Conservation (phyloP, 2,329 filamentous ascomycete species). For the Stagonosporopsis cucurbitacearum region DNA sequence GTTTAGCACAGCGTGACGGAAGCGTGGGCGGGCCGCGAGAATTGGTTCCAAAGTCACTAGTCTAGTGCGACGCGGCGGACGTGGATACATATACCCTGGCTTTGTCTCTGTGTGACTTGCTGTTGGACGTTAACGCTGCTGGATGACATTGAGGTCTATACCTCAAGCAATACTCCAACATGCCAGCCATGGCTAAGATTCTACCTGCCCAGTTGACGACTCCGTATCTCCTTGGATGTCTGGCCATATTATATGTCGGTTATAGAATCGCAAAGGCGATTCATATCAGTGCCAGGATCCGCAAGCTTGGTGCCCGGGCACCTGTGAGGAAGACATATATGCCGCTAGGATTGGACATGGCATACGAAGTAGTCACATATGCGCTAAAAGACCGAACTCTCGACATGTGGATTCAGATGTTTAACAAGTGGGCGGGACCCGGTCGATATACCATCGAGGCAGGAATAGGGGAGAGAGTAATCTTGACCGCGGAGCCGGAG, state of each 20-base stretch:
- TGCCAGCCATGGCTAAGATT: conserved; percentile 32
- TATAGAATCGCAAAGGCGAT: conserved; percentile 30
- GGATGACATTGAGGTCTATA: no score
- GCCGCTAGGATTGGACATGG: conserved; percentile 67
- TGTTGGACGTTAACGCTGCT: background rate
- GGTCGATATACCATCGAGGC: conserved; percentile 66
- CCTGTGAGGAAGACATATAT: conserved; percentile 47
- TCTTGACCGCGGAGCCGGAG: conserved; percentile 83
- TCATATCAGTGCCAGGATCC: conserved; percentile 47
- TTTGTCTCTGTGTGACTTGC: background rate
- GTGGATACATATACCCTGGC: conserved; percentile 13
- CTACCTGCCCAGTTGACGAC: conserved; percentile 27
- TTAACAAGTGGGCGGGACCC: conserved; percentile 51
- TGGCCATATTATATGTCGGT: conserved; percentile 26
- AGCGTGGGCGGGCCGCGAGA: background rate
- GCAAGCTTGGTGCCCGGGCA: conserved; percentile 55
- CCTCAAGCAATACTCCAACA: background rate
- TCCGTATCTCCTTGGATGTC: conserved; percentile 31
- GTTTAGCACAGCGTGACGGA: background rate
- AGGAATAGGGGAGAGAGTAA: conserved; percentile 63
- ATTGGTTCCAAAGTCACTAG: background rate
- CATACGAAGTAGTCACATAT: conserved; percentile 63
- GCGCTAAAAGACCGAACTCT: conserved; percentile 63
- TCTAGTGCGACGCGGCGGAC: conserved; percentile 11
- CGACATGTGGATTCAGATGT: conserved; percentile 65